Conservation (phyloP, 2,329 filamentous ascomycete species). For the Ophiostoma australiae region DNA sequence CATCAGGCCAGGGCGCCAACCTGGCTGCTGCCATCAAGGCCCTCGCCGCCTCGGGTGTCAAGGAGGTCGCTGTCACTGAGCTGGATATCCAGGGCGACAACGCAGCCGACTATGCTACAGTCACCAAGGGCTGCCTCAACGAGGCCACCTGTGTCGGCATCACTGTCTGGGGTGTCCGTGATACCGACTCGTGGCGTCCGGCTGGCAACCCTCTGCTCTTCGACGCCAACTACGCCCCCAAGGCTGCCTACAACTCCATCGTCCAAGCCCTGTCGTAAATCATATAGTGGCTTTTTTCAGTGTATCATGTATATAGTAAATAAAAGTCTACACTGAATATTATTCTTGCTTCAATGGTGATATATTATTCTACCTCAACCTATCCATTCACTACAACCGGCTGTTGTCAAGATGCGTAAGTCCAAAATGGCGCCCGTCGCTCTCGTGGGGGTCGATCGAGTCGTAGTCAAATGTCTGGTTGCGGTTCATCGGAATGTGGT, state of each 20-base stretch:
- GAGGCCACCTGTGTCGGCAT: slow-evolving; percentile 59
- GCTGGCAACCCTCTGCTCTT: slow-evolving; percentile 50
- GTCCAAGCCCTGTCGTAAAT: slow-evolving; percentile 34
- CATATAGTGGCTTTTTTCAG: background rate
- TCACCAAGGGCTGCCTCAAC: slow-evolving; percentile 54
- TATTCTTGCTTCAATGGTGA: background rate
- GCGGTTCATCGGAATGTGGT: slow-evolving; percentile 59
- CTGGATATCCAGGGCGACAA: slow-evolving; percentile 59
- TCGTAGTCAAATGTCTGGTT: slow-evolving; percentile 33
- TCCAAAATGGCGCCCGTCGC: slow-evolving; percentile 9
- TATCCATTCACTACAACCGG: slow-evolving; percentile 9
- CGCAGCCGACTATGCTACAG: slow-evolving; percentile 53
- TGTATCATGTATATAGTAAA: background rate
- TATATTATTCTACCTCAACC: background rate
- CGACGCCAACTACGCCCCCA: slow-evolving; percentile 48
- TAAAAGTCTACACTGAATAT: background rate
- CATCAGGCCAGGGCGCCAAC: slow-evolving; percentile 41
- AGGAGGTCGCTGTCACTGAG: slow-evolving; percentile 61
- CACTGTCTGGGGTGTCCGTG: slow-evolving; percentile 56
- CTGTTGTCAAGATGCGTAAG: slow-evolving; percentile 30
- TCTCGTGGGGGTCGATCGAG: background rate
- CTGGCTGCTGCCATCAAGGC: slow-evolving; percentile 47
- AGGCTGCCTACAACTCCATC: slow-evolving; percentile 48
- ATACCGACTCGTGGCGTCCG: slow-evolving; percentile 50
- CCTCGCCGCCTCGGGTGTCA: slow-evolving; percentile 46